Base-by-base conservation (phyloP, 306 rosid species). In the Coriaria nepalensis region DNA sequence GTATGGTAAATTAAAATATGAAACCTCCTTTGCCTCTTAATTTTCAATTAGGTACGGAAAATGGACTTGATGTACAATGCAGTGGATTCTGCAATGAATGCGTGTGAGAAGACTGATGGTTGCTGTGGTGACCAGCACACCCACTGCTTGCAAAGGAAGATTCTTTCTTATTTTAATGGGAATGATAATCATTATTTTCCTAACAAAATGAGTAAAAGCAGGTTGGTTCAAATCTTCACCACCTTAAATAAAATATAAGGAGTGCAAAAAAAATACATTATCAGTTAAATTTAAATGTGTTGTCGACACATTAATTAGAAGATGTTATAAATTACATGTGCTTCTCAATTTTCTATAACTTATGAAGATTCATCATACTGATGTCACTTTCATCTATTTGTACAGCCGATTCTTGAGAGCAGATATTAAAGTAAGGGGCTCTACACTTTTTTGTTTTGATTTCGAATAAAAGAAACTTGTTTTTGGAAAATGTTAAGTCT, bases 371-470 rank as follows among this genome's bases (percentile, higher is more conserved):
- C 34, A 53, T 34, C 47, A 35, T 66, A 61, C 76, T 82, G 43
- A 78, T 67, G 32, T 50, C 38, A 15, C 50, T 52, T 38, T 33
- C 60, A 57, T 79, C 75, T 59, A n/a, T n/a, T 47, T 59, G 56
- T 81, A 93, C 95, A 88, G 95, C 72, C 81, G 78, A 56, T 84
- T 88, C 66, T 70, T 90, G 71, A 81, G 75, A 61, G 94, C 94
- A 50, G 95, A 90, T 71, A 77, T 90, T 47, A 90, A 90, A 83
- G 96, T 80, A 46, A 71, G 78, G 50, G 55, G 32, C 53, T 60
- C 9, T 35, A 34, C 37, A 14, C n/a, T n/a, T n/a, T n/a, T 67
- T 13, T 45, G 37, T 43, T 52, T 53, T 20, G 52, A 67, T 69
- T 63, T 52, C 58, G 29, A 47, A 42, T 33, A 70, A 5, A 8